A percentile compares a stretch with the other conserved stretches of the same genome.
These are phyloP conservation scores for Linum tenue DNA, from an alignment of 345 rosid genomes.

Conservation along the genomic window DNA sequence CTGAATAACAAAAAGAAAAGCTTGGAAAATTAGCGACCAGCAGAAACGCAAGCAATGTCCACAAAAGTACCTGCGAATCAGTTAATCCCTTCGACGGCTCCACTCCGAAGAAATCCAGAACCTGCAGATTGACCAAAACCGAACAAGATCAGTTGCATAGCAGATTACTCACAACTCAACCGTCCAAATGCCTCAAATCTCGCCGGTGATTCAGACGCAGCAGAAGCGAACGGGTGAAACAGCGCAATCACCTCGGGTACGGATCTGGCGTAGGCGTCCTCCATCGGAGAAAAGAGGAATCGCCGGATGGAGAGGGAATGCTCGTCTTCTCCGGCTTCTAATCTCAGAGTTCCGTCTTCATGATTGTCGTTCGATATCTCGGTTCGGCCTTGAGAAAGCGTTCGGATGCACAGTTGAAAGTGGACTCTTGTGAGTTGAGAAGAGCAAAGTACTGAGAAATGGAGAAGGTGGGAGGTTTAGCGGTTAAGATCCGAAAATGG, in stretches of 20 bases:
- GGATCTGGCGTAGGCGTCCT: slow-evolving; percentile 94
- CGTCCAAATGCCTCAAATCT: neutral
- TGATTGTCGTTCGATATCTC: neutral
- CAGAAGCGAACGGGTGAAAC: slow-evolving; percentile 1
- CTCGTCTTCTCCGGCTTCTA: neutral
- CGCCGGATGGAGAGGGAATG: neutral
- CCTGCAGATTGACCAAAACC: slow-evolving; percentile 36
- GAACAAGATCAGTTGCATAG: neutral
- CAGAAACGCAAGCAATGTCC: neutral
- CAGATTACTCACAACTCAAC: neutral
- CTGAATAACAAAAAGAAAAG: neutral
- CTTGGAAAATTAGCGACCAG: neutral
- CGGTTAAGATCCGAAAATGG: neutral
- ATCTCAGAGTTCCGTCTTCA: neutral
- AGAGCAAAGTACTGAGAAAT: no score
- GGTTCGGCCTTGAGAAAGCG: neutral
- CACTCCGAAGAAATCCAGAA: slow-evolving; percentile 75
- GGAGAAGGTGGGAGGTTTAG: neutral
- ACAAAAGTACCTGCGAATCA: slow-evolving; percentile 70
- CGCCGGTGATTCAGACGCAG: neutral
- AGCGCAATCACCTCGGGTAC: slow-evolving; percentile 58
- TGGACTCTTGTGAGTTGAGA: neutral
- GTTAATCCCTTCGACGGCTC: slow-evolving; percentile 69
- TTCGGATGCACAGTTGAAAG: neutral
- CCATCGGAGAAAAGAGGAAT: slow-evolving; percentile 38